Conservation (phyloP, 495 filamentous ascomycete species). For the Podospora tetraspora region DNA sequence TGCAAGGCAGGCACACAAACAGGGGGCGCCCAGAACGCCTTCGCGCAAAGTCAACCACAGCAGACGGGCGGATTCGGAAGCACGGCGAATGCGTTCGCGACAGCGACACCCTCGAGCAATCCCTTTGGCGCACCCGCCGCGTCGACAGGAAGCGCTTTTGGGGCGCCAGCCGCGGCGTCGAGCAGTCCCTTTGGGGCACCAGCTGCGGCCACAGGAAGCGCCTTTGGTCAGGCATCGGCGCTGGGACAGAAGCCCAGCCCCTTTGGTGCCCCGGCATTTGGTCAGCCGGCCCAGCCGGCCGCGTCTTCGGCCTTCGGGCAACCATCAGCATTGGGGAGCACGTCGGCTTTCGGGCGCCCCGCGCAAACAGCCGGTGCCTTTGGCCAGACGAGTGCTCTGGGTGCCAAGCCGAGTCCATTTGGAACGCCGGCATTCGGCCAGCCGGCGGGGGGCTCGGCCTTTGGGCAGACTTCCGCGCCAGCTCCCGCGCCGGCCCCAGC, state of each 20-base stretch:
- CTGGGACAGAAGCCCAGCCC: slow-evolving; percentile 39
- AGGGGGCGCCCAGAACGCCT: slow-evolving; percentile 15
- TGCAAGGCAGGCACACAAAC: slow-evolving; percentile 41
- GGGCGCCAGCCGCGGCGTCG: neutral
- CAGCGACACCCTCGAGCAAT: slow-evolving; percentile 10
- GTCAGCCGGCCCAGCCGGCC: slow-evolving; percentile 37
- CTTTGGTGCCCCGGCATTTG: slow-evolving; percentile 40
- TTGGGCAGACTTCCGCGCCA: slow-evolving; percentile 12
- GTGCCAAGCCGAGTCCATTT: slow-evolving; percentile 27
- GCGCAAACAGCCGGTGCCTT: slow-evolving; percentile 25
- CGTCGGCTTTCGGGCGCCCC: slow-evolving; percentile 33
- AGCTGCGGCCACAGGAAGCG: slow-evolving; percentile 4
- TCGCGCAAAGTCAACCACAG: neutral
- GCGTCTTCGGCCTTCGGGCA: slow-evolving; percentile 30
- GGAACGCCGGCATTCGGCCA: slow-evolving; percentile 20
- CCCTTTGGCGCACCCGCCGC: slow-evolving; percentile 34
- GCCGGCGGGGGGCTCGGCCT: slow-evolving; percentile 23
- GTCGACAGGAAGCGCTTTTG: slow-evolving; percentile 6
- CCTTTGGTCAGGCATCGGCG: slow-evolving; percentile 43
- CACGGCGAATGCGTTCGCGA: slow-evolving; percentile 24
- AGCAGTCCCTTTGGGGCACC: slow-evolving; percentile 3
- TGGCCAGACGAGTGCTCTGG: slow-evolving; percentile 28
- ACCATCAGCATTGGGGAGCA: slow-evolving; percentile 18
- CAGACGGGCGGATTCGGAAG: neutral
- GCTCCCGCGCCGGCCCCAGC: slow-evolving; percentile 10